A percentile compares a stretch with the other conserved stretches of the same genome.
These are phyloP conservation scores for Geotrichum citri-aurantii DNA, from an alignment of 1,139 yeast species.

Conservation along the genomic window DNA sequence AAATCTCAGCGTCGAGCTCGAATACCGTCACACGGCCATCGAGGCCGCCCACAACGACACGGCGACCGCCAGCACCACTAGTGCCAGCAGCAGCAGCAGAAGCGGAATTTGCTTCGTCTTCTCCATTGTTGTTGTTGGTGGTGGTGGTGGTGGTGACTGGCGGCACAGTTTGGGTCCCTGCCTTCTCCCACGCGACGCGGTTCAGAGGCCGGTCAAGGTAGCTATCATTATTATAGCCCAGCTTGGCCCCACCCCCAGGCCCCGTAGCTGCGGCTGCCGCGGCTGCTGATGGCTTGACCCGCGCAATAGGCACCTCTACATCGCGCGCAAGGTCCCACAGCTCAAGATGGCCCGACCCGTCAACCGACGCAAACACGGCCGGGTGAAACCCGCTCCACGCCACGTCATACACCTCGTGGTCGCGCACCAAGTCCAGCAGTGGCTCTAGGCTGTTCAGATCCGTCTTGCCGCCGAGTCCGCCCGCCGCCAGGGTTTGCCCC, in stretches of 20 bases:
- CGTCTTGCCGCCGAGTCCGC: background rate
- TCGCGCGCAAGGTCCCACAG: slow-evolving; percentile 49
- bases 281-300: slow-evolving; percentile 13
- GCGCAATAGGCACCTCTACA: slow-evolving; percentile 40
- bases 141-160: slow-evolving; percentile 11
- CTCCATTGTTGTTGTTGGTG: background rate
- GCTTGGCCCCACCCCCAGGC: background rate
- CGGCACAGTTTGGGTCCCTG: background rate
- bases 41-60: slow-evolving; percentile 37
- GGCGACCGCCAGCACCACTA: slow-evolving; percentile 28
- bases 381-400: slow-evolving; percentile 42
- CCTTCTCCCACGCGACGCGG: slow-evolving; percentile 15
- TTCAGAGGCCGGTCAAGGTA: slow-evolving; percentile 15
- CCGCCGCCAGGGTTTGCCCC: slow-evolving; percentile 15
- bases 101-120: background rate
- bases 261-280: background rate
- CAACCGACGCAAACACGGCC: slow-evolving; percentile 47
- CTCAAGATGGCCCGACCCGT: slow-evolving; percentile 45
- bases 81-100: slow-evolving; percentile 29
- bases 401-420: slow-evolving; percentile 42
- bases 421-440: slow-evolving; percentile 27
- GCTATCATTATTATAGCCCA: background rate
- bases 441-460: slow-evolving; percentile 16
- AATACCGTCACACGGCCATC: slow-evolving; percentile 34
- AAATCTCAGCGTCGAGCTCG: slow-evolving; percentile 27